Evolutionary conservation across 2,329 filamentous ascomycete species (phyloP).

Genomic region (Neofusicoccum umdonicola): DNA sequence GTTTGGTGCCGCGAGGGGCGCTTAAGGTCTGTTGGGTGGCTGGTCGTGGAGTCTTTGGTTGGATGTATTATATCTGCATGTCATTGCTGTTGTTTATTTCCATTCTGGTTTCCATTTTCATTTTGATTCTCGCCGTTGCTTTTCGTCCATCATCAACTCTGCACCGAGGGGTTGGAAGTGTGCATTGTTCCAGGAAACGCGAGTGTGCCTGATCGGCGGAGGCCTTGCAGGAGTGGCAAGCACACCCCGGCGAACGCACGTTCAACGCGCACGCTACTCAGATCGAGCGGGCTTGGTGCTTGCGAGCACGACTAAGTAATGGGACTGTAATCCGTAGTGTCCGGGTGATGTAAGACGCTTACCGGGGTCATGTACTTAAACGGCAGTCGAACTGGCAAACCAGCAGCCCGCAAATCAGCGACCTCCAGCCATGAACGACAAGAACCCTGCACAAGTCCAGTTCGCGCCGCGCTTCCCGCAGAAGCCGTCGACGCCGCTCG

Average conservation of each 20-base stretch:
- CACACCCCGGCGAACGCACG: not conserved
- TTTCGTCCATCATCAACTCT: too few species aligned
- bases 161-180: too few species aligned
- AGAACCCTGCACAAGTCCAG: not conserved
- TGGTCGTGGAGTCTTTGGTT: too few species aligned
- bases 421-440: not conserved
- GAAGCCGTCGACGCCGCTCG: constrained; percentile 42
- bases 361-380: not conserved
- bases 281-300: too few species aligned
- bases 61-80: too few species aligned
- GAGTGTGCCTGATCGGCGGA: too few species aligned
- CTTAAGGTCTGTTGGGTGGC: not conserved
- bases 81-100: too few species aligned
- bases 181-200: too few species aligned
- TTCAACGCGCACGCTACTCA: too few species aligned
- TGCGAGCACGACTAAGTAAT: too few species aligned
- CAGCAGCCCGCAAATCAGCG: not conserved
- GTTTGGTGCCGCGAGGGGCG: not conserved
- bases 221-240: not conserved
- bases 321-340: not conserved
- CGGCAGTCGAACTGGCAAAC: not conserved
- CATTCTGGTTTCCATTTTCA: too few species aligned
- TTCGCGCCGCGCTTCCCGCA: not conserved
- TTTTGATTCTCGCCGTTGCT: too few species aligned
- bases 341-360: not conserved